phyloP scores from a whole-genome alignment of 495 filamentous ascomycete species.

The Parathielavia hyrcaniae region DNA sequence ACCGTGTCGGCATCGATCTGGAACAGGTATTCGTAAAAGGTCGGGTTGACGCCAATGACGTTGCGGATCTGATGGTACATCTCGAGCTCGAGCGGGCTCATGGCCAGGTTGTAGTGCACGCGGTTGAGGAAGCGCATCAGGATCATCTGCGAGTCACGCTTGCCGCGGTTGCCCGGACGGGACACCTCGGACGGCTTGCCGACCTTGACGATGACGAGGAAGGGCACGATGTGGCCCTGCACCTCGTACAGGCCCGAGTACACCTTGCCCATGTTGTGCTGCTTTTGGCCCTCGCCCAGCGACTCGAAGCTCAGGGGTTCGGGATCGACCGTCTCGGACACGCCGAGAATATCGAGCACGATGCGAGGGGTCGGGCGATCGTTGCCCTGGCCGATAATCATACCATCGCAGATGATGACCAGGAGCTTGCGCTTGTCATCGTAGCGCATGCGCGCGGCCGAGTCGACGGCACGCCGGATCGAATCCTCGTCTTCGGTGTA shows the following conservation, averaged over 20 bases:
- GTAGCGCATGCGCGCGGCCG: slow-evolving; percentile 89
- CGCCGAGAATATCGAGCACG: slow-evolving; percentile 93
- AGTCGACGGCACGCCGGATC: slow-evolving; percentile 92
- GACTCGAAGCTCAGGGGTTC: slow-evolving; percentile 96
- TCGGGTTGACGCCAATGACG: slow-evolving; percentile 97
- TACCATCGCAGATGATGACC: slow-evolving; percentile 92
- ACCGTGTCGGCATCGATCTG: slow-evolving; percentile 97
- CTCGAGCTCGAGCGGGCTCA: slow-evolving; percentile 94
- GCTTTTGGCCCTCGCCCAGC: slow-evolving; percentile 89
- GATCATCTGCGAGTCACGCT: slow-evolving; percentile 98
- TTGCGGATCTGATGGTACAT: slow-evolving; percentile 99
- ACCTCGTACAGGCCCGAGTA: slow-evolving; percentile 98
- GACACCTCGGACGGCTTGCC: slow-evolving; percentile 97
- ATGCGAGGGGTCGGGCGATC: slow-evolving; percentile 93
- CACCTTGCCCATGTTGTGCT: slow-evolving; percentile 98
- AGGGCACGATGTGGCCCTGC: slow-evolving; percentile 95
- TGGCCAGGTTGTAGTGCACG: slow-evolving; percentile 90
- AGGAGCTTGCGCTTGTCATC: slow-evolving; percentile 97
- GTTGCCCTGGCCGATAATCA: slow-evolving; percentile 99
- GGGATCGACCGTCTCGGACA: slow-evolving; percentile 89
- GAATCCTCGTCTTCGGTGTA: slow-evolving; percentile 99
- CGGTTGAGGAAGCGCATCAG: slow-evolving; percentile 98
- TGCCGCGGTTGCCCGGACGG: slow-evolving; percentile 94
- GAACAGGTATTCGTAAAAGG: slow-evolving; percentile 95
- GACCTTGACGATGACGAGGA: slow-evolving; percentile 93